These are phyloP conservation scores for Pestalotiopsis sp. DNA, from an alignment of 2,329 filamentous ascomycete species.

Conservation along the genomic window DNA sequence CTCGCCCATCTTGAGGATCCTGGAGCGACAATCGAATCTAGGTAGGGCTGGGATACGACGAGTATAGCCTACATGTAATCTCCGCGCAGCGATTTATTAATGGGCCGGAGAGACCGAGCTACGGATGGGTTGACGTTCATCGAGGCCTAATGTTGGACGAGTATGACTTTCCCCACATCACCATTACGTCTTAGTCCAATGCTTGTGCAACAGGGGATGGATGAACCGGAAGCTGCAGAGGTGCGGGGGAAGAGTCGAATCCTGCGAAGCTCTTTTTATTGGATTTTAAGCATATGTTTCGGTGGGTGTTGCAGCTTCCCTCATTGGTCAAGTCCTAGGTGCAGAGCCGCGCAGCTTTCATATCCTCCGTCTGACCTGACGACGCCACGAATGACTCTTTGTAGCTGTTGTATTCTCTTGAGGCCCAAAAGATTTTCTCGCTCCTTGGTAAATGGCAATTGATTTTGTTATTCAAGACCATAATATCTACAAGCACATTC, in stretches of 20 bases:
- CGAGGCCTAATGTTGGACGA: background rate
- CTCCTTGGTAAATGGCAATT: too few relatives aligned
- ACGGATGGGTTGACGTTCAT: background rate
- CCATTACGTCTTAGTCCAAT: constrained; percentile 5
- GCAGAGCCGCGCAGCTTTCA: too few relatives aligned
- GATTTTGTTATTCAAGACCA: too few relatives aligned
- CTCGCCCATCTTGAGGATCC: background rate
- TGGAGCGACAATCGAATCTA: background rate
- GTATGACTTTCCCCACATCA: constrained; percentile 3
- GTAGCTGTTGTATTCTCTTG: too few relatives aligned
- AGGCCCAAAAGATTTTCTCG: too few relatives aligned
- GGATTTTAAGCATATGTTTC: too few relatives aligned
- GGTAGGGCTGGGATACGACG: background rate
- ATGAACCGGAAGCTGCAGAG: background rate
- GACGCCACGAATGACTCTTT: too few relatives aligned
- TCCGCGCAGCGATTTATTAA: background rate
- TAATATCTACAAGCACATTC: too few relatives aligned
- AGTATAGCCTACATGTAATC: background rate
- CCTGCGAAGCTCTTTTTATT: background rate
- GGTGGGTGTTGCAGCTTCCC: too few relatives aligned
- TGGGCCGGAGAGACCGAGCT: background rate
- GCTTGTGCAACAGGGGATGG: background rate
- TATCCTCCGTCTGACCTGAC: too few relatives aligned
- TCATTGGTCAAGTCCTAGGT: too few relatives aligned
- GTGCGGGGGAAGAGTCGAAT: background rate